phyloP scores from a whole-genome alignment of 345 rosid genomes.

The Pistacia integerrima region DNA sequence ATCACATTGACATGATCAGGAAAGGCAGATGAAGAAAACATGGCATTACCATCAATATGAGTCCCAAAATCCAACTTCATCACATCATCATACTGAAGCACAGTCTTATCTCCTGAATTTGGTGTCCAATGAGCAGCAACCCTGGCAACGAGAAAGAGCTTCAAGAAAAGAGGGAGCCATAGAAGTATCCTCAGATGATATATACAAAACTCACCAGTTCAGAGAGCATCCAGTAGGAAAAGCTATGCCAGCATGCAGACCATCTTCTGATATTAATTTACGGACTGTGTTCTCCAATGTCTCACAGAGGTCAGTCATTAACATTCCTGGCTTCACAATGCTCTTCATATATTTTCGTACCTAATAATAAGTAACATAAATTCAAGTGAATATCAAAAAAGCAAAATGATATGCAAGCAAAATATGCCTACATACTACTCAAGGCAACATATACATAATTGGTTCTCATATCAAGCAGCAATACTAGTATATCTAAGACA shows the following conservation, averaged over 20 bases:
- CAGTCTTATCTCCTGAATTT: conserved; percentile 92
- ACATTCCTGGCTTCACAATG: conserved; percentile 88
- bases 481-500: background rate
- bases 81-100: conserved; percentile 94
- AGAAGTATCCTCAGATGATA: conserved; percentile 5
- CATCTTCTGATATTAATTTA: conserved; percentile 86
- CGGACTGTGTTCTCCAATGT: conserved; percentile 89
- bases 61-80: conserved; percentile 99
- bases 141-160: conserved; percentile 42
- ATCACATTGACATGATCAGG: background rate
- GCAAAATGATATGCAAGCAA: background rate
- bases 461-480: background rate
- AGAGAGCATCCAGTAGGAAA: conserved; percentile 98
- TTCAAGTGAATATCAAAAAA: conserved; percentile 13
- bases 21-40: background rate
- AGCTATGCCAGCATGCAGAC: conserved; percentile 96
- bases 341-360: conserved; percentile 81
- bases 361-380: conserved; percentile 30
- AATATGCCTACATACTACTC: background rate
- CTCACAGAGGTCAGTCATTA: conserved; percentile 92
- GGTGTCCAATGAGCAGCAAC: conserved; percentile 99
- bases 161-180: conserved; percentile 22
- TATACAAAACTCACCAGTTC: conserved; percentile 60
- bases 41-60: conserved; percentile 76
- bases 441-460: background rate